These are phyloP conservation scores for Clathrospora elynae DNA, from an alignment of 2,329 filamentous ascomycete genomes.

Conservation along the genomic window DNA sequence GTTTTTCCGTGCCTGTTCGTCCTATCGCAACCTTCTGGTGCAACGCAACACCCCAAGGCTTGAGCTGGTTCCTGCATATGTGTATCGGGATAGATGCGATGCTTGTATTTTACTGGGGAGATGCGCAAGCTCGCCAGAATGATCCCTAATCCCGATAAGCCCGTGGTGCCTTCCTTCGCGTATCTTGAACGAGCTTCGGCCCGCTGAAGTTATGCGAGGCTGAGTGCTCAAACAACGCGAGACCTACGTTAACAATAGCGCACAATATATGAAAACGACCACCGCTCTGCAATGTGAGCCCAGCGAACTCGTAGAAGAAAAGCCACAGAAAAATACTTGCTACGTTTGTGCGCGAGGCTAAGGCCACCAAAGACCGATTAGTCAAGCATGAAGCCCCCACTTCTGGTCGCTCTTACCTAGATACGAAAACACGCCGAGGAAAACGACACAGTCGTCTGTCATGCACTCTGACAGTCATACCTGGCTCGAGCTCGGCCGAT, in stretches of 20 bases:
- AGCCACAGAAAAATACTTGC: not conserved
- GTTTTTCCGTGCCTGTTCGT: slow-evolving; percentile 3
- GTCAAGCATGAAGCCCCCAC: slow-evolving; percentile 3
- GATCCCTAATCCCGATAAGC: slow-evolving; percentile 1
- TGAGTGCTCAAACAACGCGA: not conserved
- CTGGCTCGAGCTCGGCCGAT: slow-evolving; percentile 3
- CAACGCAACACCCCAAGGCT: slow-evolving; percentile 7
- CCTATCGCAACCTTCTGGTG: slow-evolving; percentile 11
- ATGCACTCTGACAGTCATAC: slow-evolving; percentile 6
- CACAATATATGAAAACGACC: not conserved
- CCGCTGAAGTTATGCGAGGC: not conserved
- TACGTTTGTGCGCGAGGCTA: not conserved
- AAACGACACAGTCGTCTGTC: slow-evolving; percentile 8
- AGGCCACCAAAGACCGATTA: not conserved
- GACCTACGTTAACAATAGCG: not conserved
- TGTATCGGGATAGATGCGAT: slow-evolving; percentile 9
- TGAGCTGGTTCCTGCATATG: slow-evolving; percentile 20
- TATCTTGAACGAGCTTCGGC: slow-evolving; percentile 1
- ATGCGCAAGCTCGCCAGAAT: not conserved
- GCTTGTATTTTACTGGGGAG: not conserved
- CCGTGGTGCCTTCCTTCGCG: not conserved
- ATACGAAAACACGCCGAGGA: not conserved
- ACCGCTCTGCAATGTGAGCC: not conserved
- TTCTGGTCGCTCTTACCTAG: not conserved
- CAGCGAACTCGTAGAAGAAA: not conserved